Percentiles rank a stretch among this genome's conserved stretches.
phyloP scores from a whole-genome alignment of 495 filamentous ascomycete genomes.

The Cercophora sp. region DNA sequence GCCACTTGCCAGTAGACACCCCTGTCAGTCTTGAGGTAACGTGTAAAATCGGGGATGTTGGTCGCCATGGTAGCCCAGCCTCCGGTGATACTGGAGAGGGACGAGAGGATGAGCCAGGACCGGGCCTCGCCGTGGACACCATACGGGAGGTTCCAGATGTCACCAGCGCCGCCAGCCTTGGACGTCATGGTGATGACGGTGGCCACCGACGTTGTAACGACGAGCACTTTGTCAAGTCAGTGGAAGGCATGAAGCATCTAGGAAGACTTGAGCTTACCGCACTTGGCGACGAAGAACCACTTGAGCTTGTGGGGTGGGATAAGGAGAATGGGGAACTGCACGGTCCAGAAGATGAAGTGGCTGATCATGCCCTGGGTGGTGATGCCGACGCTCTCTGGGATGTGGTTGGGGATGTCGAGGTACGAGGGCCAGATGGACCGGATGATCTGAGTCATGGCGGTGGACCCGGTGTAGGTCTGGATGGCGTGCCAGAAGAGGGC shows the following conservation, averaged over 20 bases:
- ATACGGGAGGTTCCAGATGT: slow-evolving; percentile 43
- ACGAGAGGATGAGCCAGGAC: slow-evolving; percentile 30
- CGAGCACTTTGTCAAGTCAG: slow-evolving; percentile 26
- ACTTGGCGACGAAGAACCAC: slow-evolving; percentile 51
- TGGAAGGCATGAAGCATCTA: neutral
- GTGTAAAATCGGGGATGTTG: slow-evolving; percentile 58
- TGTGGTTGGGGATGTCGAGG: slow-evolving; percentile 45
- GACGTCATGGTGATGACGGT: slow-evolving; percentile 42
- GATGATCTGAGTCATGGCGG: slow-evolving; percentile 40
- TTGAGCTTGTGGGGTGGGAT: slow-evolving; percentile 48
- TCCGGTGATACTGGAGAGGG: slow-evolving; percentile 29
- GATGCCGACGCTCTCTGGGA: slow-evolving; percentile 46
- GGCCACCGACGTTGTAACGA: slow-evolving; percentile 36
- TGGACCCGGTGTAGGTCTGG: slow-evolving; percentile 41
- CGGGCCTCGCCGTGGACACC: slow-evolving; percentile 21
- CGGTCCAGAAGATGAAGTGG: slow-evolving; percentile 45
- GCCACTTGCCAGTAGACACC: slow-evolving; percentile 54
- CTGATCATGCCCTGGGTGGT: slow-evolving; percentile 47
- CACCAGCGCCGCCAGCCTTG: slow-evolving; percentile 41
- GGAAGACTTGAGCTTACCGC: slow-evolving; percentile 13
- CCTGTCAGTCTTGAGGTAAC: slow-evolving; percentile 49
- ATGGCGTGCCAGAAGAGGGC: slow-evolving; percentile 48
- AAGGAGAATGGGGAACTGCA: slow-evolving; percentile 48
- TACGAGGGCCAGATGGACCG: slow-evolving; percentile 43
- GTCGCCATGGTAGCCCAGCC: slow-evolving; percentile 32